phyloP scores from a whole-genome alignment of 768 basidiomycete genomes.

The Termitomyces sp. region DNA sequence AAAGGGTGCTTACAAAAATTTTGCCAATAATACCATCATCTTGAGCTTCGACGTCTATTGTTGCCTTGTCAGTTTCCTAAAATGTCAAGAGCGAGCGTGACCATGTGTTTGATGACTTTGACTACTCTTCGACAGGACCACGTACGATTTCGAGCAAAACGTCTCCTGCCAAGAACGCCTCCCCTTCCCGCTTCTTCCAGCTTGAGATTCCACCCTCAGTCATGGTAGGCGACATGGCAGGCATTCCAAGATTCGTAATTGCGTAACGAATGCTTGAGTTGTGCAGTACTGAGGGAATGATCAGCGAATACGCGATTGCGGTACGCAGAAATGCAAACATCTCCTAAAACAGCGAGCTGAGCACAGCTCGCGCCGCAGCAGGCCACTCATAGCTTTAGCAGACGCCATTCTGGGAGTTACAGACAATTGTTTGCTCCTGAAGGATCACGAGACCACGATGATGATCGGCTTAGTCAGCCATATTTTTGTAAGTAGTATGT shows the following conservation, averaged over 20 bases:
- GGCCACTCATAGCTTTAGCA: slow-evolving; percentile 7
- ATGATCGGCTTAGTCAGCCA: slow-evolving; percentile 9
- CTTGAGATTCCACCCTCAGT: slow-evolving; percentile 87
- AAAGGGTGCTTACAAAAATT: slow-evolving; percentile 62
- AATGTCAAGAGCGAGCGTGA: background rate
- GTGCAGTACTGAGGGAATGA: slow-evolving; percentile 43
- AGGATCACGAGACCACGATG: slow-evolving; percentile 10
- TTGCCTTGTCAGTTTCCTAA: slow-evolving; percentile 92
- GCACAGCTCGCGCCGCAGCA: slow-evolving; percentile 7
- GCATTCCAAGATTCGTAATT: slow-evolving; percentile 80
- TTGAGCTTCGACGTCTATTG: slow-evolving; percentile 98
- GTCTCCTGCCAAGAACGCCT: slow-evolving; percentile 74
- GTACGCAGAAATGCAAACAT: slow-evolving; percentile 7
- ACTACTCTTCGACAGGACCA: slow-evolving; percentile 8
- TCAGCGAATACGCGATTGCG: background rate
- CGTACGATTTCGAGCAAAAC: slow-evolving; percentile 86
- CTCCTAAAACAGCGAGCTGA: slow-evolving; percentile 2
- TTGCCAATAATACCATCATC: slow-evolving; percentile 94
- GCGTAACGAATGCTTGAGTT: slow-evolving; percentile 45
- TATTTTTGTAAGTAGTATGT: background rate
- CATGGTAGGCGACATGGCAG: slow-evolving; percentile 97
- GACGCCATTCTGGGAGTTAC: slow-evolving; percentile 17
- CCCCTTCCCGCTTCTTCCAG: slow-evolving; percentile 90
- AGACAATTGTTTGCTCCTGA: background rate
- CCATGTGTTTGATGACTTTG: background rate